phyloP scores from a whole-genome alignment of 441 rosid genomes.

The Lepidium campestre region DNA sequence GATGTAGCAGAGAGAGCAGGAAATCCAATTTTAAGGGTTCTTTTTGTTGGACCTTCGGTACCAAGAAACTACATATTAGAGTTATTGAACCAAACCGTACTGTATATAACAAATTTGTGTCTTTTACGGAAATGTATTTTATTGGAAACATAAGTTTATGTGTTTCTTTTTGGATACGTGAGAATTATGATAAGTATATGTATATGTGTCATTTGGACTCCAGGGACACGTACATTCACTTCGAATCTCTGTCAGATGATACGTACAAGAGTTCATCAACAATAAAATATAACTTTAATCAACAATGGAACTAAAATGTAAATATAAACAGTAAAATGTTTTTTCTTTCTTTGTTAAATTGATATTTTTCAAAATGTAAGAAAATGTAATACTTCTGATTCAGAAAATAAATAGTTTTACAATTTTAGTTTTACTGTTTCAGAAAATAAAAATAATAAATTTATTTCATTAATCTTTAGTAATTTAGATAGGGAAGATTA shows the following conservation, averaged over 20 bases:
- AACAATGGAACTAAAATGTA: too few relatives aligned
- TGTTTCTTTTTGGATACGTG: not conserved
- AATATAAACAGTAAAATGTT: too few relatives aligned
- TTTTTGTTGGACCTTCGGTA: not conserved
- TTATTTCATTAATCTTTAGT: too few relatives aligned
- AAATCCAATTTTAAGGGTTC: not conserved
- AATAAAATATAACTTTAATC: too few relatives aligned
- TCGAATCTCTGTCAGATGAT: constrained; percentile 17
- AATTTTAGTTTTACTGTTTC: too few relatives aligned
- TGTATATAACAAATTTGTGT: not conserved
- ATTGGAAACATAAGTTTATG: not conserved
- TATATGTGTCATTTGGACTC: not conserved
- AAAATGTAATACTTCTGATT: too few relatives aligned
- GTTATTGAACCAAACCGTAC: not conserved
- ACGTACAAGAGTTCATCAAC: constrained; percentile 23
- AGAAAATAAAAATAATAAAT: too few relatives aligned
- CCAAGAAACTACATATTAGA: not conserved
- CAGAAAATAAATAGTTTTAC: too few relatives aligned
- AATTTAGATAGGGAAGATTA: too few relatives aligned
- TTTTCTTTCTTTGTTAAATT: too few relatives aligned
- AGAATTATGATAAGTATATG: not conserved
- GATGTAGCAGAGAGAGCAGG: not conserved
- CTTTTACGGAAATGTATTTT: not conserved
- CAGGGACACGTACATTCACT: constrained; percentile 5
- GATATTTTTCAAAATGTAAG: too few relatives aligned